Base-by-base conservation (phyloP, 345 rosid genomes). In the Melaleuca alternifolia region DNA sequence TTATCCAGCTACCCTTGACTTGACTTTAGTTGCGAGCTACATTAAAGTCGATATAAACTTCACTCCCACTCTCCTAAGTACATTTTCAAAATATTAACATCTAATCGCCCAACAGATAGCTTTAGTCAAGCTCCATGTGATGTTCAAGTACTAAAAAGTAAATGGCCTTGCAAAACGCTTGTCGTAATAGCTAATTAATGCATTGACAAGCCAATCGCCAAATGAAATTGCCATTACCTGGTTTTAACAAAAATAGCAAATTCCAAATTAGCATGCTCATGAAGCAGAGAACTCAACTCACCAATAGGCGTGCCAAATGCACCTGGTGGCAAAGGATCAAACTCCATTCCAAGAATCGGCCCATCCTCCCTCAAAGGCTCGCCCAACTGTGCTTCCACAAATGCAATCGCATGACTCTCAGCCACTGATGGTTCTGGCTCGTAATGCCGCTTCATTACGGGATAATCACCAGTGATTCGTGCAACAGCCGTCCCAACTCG, bases 281-380 rank as follows among this genome's bases (percentile, higher is more conserved):
- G 44, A 71, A 44, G 81, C 26, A 71, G 41, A 37, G 48, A 71
- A 71, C 48, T 16, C 82, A 84, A 37, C 84, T 84, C 89, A 95
- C 98, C 98, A 86, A 97, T 93, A 83, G 97, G 96, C 20, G 93
- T 91, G n/a, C 98, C 99, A 89, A 97, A 97, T 51, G 99, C 99
- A 94, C 94, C 98, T 30, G 99, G 99, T 26, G 98, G 99, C 88
- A 97, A 90, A 28, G 96, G 95, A 92, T 97, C 99, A 90, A 97
- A 97, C 88, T 97, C 98, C 97, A 95, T 92, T 54, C 99, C 99
- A 81, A 97, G 96, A 87, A 94, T 86, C 1, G 99, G 99, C 24
- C 98, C 98, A 50, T 95, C 93, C 59, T 95, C 96, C 91, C 97
- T 94, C 89, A 97, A 84, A 50, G 94, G 93, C 88, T 95, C 98